Evolutionary conservation across 495 filamentous ascomycete genomes (phyloP).

Genomic region (Trichoderma erinaceum): DNA sequence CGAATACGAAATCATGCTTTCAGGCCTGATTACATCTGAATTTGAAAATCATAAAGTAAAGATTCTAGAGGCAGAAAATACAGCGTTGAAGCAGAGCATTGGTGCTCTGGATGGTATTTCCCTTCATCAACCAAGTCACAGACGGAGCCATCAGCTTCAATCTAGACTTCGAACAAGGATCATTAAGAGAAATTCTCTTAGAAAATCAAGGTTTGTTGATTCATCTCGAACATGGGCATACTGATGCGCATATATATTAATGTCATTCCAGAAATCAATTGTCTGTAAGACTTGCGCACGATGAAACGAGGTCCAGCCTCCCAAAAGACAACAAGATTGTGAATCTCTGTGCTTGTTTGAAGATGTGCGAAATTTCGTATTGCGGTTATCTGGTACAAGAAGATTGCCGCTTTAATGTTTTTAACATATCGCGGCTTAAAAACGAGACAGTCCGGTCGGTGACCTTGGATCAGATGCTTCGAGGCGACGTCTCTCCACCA

Average conservation of each 20-base stretch:
- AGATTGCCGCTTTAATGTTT: constrained; percentile 19
- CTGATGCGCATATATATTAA: background rate
- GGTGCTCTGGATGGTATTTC: background rate
- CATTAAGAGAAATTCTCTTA: fast-evolving
- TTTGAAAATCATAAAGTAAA: constrained; percentile 18
- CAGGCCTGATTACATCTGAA: background rate
- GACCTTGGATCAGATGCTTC: constrained; percentile 21
- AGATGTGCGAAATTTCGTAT: background rate
- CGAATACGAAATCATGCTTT: constrained; percentile 27
- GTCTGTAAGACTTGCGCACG: background rate
- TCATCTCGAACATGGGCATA: background rate
- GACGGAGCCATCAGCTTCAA: background rate
- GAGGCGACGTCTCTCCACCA: background rate
- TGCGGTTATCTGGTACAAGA: constrained; percentile 19
- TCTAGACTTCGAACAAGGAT: no score
- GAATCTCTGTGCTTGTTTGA: background rate
- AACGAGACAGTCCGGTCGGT: background rate
- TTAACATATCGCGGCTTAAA: constrained; percentile 14
- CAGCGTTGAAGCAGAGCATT: background rate
- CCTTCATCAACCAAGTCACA: background rate
- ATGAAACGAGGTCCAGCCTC: background rate
- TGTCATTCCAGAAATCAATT: background rate
- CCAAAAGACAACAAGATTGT: background rate
- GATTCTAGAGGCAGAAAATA: constrained; percentile 12
- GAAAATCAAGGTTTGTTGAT: background rate